These are phyloP conservation scores for Corylus heterophylla DNA, from an alignment of 306 rosid genomes.

Conservation along the genomic window DNA sequence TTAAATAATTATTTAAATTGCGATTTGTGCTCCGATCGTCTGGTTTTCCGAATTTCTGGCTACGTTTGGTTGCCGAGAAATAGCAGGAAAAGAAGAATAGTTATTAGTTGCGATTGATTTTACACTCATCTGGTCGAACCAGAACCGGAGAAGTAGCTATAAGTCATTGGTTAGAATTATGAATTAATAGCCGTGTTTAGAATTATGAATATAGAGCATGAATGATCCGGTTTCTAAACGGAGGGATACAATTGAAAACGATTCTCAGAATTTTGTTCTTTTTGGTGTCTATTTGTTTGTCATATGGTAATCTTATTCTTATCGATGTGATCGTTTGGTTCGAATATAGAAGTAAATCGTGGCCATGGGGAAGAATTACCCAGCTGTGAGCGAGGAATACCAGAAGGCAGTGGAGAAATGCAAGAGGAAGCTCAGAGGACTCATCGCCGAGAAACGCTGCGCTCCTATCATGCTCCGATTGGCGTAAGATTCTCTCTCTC, in stretches of 20 bases:
- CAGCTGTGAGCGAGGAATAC: conserved; percentile 51
- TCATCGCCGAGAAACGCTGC: conserved; percentile 56
- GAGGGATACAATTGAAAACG: neutral
- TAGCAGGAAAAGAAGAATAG: neutral
- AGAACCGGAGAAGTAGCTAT: too few species aligned
- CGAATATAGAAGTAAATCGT: neutral
- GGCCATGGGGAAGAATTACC: conserved; percentile 52
- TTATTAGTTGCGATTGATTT: neutral
- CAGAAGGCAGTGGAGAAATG: conserved; percentile 51
- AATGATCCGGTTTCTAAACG: neutral
- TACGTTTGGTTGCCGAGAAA: neutral
- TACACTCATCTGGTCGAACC: too few species aligned
- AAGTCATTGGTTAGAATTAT: neutral
- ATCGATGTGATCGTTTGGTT: neutral
- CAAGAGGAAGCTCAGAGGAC: conserved; percentile 62
- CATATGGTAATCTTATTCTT: neutral
- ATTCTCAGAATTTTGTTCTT: neutral
- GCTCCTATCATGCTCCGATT: conserved; percentile 65
- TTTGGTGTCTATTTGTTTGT: neutral
- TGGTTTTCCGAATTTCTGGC: neutral
- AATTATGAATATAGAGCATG: neutral
- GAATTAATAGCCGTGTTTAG: neutral
- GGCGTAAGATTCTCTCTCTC: conserved; percentile 38
- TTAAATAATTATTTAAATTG: neutral
- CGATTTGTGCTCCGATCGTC: neutral